Evolutionary conservation across 257 asterid genomes (phyloP).

Genomic region (Solanum lycopersicoides): DNA sequence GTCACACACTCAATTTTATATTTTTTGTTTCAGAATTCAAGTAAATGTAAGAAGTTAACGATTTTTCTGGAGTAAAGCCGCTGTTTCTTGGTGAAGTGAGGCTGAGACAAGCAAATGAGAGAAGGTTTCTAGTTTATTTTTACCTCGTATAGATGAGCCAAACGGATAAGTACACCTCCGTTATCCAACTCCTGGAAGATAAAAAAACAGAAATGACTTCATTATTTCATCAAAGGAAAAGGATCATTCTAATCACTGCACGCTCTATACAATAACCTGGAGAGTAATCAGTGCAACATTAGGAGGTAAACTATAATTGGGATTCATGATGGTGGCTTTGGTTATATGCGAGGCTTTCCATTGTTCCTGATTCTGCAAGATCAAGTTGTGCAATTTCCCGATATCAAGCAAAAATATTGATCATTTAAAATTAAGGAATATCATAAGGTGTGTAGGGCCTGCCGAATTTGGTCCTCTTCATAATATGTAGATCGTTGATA

Average conservation of each 20-base stretch:
- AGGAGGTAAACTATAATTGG: conserved; percentile 55
- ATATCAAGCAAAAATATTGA: not conserved
- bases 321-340: conserved; percentile 43
- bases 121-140: not conserved
- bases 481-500: not conserved
- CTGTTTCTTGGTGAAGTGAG: not conserved
- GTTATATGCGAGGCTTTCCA: conserved; percentile 50
- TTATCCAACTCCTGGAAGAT: conserved; percentile 44
- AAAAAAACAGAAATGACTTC: not conserved
- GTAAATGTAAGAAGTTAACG: not conserved
- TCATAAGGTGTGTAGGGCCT: not conserved
- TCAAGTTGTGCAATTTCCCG: not conserved
- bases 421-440: not conserved
- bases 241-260: not conserved
- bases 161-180: conserved; percentile 58
- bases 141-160: conserved; percentile 87
- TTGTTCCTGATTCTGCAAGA: conserved; percentile 40
- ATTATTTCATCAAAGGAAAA: not conserved
- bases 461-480: not conserved
- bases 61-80: not conserved
- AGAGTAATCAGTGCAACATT: conserved; percentile 75
- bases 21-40: not conserved
- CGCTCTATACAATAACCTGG: conserved; percentile 37
- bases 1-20: not conserved
- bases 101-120: not conserved